Percentiles rank a stretch among this genome's conserved stretches.
Evolutionary conservation across 2,329 filamentous ascomycete species (phyloP).

Genomic region (Cercospora sojina): DNA sequence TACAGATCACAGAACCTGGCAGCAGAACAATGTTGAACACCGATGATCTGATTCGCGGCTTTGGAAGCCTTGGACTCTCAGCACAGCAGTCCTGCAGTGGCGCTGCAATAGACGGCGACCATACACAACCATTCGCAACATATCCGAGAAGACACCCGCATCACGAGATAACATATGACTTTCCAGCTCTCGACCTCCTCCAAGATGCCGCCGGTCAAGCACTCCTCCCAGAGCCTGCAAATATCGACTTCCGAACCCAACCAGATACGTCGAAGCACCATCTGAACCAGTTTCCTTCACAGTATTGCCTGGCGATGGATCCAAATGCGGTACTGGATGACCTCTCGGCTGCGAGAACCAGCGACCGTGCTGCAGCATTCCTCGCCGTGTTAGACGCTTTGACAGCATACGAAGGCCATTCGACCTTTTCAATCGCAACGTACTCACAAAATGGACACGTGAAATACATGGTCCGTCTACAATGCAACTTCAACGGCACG

Average conservation of each 20-base stretch:
- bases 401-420: background rate
- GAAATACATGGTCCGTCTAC: conserved; percentile 1
- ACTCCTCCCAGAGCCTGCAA: conserved; percentile 8
- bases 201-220: background rate
- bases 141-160: conserved; percentile 9
- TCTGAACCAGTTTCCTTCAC: background rate
- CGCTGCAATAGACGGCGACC: background rate
- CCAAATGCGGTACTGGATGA: background rate
- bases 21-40: background rate
- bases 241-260: conserved; percentile 3
- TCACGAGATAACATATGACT: conserved; percentile 13
- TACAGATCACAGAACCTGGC: background rate
- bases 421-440: conserved; percentile 7
- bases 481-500: background rate
- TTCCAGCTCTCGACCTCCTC: conserved; percentile 14
- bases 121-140: conserved; percentile 1
- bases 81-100: background rate
- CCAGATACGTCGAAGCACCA: conserved; percentile 6
- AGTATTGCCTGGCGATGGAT: conserved; percentile 6
- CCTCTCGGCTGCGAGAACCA: background rate
- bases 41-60: conserved; percentile 1
- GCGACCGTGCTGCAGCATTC: background rate
- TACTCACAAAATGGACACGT: background rate
- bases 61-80: conserved; percentile 2
- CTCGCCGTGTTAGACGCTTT: conserved; percentile 9